Evolutionary conservation across 2,329 filamentous ascomycete species (phyloP).

Genomic region (Microcera coccophila): DNA sequence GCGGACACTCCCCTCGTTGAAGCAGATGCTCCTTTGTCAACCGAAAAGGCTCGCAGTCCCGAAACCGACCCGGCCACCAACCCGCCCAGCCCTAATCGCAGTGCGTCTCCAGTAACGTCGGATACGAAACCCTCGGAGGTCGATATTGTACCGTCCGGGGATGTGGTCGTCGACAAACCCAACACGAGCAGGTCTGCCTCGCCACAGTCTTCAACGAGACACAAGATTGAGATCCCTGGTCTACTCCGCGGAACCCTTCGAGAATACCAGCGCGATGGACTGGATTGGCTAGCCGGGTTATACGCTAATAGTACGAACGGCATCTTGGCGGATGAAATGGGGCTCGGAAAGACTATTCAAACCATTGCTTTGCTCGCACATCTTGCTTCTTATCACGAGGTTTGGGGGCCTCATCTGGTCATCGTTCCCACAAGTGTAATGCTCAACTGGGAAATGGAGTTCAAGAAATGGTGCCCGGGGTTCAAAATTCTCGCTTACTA

Average conservation of each 20-base stretch:
- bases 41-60: slow-evolving; percentile 34
- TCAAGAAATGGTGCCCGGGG: slow-evolving; percentile 97
- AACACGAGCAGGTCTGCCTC: slow-evolving; percentile 33
- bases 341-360: slow-evolving; percentile 95
- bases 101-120: slow-evolving; percentile 46
- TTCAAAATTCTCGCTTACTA: slow-evolving; percentile 99
- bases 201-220: slow-evolving; percentile 30
- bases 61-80: slow-evolving; percentile 44
- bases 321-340: slow-evolving; percentile 97
- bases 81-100: slow-evolving; percentile 41
- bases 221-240: slow-evolving; percentile 72
- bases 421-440: slow-evolving; percentile 98
- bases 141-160: slow-evolving; percentile 39
- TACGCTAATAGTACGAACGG: slow-evolving; percentile 93
- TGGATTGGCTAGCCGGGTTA: slow-evolving; percentile 93
- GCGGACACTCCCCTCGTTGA: slow-evolving; percentile 19
- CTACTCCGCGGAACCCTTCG: slow-evolving; percentile 83
- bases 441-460: slow-evolving; percentile 99
- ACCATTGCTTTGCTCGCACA: slow-evolving; percentile 93
- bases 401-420: slow-evolving; percentile 95
- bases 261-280: slow-evolving; percentile 94
- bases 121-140: slow-evolving; percentile 51
- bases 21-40: slow-evolving; percentile 21
- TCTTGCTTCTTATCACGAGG: slow-evolving; percentile 80
- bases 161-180: slow-evolving; percentile 32